Evolutionary conservation across 305 asterid species (phyloP).

Genomic region (Rubia tinctorum): DNA sequence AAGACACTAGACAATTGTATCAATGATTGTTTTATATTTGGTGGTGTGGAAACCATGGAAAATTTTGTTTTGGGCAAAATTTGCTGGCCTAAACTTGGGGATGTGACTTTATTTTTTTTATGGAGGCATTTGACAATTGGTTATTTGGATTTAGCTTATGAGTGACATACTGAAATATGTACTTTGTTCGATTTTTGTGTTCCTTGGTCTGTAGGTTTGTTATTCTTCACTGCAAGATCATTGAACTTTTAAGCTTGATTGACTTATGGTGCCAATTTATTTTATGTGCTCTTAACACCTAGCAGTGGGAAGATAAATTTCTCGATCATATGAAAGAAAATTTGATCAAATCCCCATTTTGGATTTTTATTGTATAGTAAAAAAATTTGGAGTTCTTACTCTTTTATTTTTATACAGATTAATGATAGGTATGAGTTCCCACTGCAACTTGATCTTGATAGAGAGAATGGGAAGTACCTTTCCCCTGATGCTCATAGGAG

Average conservation of each 20-base stretch:
- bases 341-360: background rate
- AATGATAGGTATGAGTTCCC: conserved; percentile 93
- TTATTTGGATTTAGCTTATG: background rate
- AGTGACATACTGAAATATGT: background rate
- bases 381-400: background rate
- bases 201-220: background rate
- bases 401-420: conserved; percentile 39
- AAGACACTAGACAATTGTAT: too few species aligned
- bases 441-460: conserved; percentile 84
- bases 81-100: too few species aligned
- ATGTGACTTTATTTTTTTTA: background rate
- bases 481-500: conserved; percentile 82
- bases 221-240: background rate
- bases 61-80: background rate
- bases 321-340: background rate
- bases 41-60: background rate
- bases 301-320: background rate
- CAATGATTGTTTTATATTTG: background rate
- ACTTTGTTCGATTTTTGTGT: background rate
- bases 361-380: background rate
- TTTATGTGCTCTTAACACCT: background rate
- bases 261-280: background rate
- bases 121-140: background rate
- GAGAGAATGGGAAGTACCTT: conserved; percentile 73
- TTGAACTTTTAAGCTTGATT: background rate